Conservation (phyloP, 768 basidiomycete species). For the Nidularia sp. region DNA sequence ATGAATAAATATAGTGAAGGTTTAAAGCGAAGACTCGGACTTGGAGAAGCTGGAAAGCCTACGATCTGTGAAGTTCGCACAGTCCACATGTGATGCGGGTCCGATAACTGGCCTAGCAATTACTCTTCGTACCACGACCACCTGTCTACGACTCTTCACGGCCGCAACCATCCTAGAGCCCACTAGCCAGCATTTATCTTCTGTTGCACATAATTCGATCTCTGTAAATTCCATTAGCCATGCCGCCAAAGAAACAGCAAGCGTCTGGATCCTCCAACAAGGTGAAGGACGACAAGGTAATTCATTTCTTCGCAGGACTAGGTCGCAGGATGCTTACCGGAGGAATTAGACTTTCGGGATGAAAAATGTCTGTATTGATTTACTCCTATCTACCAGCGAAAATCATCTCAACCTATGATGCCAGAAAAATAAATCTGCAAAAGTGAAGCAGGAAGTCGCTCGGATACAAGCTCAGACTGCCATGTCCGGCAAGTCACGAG, state of each 20-base stretch:
- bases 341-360: slow-evolving; percentile 73
- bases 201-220: no score
- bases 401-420: slow-evolving; percentile 1
- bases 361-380: slow-evolving; percentile 65
- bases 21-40: no score
- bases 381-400: background rate
- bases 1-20: no score
- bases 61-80: no score
- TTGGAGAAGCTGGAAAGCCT: no score
- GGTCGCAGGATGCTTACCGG: slow-evolving; percentile 3
- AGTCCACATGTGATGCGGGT: no score
- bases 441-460: slow-evolving; percentile 83
- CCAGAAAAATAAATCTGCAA: slow-evolving; percentile 93
- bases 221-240: slow-evolving; percentile 16
- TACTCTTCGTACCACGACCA: no score
- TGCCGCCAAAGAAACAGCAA: slow-evolving; percentile 83
- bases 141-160: no score
- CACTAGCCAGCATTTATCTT: no score
- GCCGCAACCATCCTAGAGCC: no score
- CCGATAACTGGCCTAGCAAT: no score
- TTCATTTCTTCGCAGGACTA: slow-evolving; percentile 6
- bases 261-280: slow-evolving; percentile 57
- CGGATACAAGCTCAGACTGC: slow-evolving; percentile 76
- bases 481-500: slow-evolving; percentile 75
- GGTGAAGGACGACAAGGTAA: slow-evolving; percentile 80